Percentiles rank a stretch among this genome's conserved stretches.
These are phyloP conservation scores for Talaromyces atroroseus DNA, from an alignment of 2,329 filamentous ascomycete genomes.

Conservation along the genomic window DNA sequence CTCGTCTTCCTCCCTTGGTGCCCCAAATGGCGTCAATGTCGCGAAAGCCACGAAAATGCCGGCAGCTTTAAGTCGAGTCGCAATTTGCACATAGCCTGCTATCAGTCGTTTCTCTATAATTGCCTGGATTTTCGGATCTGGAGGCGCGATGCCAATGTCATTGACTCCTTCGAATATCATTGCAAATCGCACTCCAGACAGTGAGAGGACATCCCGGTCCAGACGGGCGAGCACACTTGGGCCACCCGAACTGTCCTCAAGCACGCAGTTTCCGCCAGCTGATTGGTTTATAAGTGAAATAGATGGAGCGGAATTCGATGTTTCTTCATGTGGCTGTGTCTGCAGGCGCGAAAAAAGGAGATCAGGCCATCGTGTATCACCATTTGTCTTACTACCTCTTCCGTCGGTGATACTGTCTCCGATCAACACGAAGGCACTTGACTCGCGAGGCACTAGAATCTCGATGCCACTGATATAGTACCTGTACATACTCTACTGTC, in stretches of 20 bases:
- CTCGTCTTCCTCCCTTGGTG: slow-evolving; percentile 17
- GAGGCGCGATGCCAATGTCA: slow-evolving; percentile 54
- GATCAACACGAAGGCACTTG: slow-evolving; percentile 50
- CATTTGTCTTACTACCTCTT: slow-evolving; percentile 54
- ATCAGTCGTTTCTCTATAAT: slow-evolving; percentile 49
- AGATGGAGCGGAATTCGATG: slow-evolving; percentile 35
- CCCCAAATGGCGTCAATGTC: slow-evolving; percentile 61
- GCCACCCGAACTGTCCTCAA: slow-evolving; percentile 54
- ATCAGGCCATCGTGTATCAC: slow-evolving; percentile 53
- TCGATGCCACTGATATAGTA: slow-evolving; percentile 57
- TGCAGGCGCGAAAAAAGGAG: slow-evolving; percentile 51
- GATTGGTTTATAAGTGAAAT: slow-evolving; percentile 61
- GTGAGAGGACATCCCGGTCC: slow-evolving; percentile 58
- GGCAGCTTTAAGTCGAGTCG: slow-evolving; percentile 48
- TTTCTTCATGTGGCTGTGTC: slow-evolving; percentile 22
- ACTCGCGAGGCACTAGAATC: slow-evolving; percentile 43
- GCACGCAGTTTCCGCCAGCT: slow-evolving; percentile 62
- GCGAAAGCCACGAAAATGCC: slow-evolving; percentile 56
- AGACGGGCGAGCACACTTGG: slow-evolving; percentile 57
- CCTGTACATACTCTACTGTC: slow-evolving; percentile 30
- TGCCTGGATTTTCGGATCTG: slow-evolving; percentile 42
- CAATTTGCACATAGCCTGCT: slow-evolving; percentile 55
- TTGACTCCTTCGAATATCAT: slow-evolving; percentile 66
- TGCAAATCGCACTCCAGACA: slow-evolving; percentile 54
- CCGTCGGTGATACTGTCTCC: slow-evolving; percentile 64